Evolutionary conservation across 306 rosid species (phyloP), one percentile per base, ranked within the genome.

Genomic region (Canavalia gladiata): DNA sequence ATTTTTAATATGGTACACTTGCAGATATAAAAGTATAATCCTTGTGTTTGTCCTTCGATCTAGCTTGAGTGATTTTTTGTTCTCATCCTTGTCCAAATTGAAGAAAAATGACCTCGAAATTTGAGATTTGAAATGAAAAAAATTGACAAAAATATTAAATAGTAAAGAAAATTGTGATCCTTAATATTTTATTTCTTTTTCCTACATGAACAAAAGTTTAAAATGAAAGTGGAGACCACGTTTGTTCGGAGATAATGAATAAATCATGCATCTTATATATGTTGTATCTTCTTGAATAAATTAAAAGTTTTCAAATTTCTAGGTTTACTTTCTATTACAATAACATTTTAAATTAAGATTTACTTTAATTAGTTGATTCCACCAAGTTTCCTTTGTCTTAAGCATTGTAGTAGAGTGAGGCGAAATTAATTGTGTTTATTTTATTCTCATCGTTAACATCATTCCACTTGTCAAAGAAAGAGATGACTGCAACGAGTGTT

Each of bases 311-410:
- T 70, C 56, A 8, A 55, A 60, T 52, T 82, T 78, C 6, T 33
- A 77, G 70, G 59, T 43, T 77, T 77, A 71, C 52, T 76, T 68
- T 54, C 33, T 35, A 49, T 7, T 65, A 34, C 9, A 57, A 57
- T 42, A 66, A 35, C 71, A 68, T 67, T 75, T 47, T 45, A 57
- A 56, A 43, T 49, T 70, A 8, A 39, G 34, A 62, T 41, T 76
- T 59, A 46, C 39, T 68, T 68, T 62, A n/a, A 39, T 60, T 54
- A 59, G 84, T 73, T 78, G 87, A 73, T 68, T 84, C 79, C 87
- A 72, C 76, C 18, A 46, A 9, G 54, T n/a, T 75, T 29, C 58
- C 39, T 65, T 66, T 67, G 85, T 75, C 85, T 67, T 75, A 46
- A 82, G 66, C 47, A 33, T 68, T 39, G 33, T 9, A 47, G 11